Conservation (phyloP, 441 rosid species). For the Corymbia calophylla region DNA sequence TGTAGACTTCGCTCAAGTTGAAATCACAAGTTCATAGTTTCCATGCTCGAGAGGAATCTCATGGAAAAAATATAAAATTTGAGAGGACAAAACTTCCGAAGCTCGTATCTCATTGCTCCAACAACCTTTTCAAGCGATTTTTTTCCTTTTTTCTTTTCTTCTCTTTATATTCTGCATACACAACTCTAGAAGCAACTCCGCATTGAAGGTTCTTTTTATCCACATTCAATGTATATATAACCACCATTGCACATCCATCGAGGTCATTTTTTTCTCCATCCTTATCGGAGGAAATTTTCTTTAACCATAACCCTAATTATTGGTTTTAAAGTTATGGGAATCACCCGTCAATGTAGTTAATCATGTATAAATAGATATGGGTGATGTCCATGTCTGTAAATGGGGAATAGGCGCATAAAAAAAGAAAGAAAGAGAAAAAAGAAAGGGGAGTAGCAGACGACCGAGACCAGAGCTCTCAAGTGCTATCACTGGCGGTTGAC, state of each 20-base stretch:
- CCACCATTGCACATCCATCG: neutral
- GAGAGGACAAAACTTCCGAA: neutral
- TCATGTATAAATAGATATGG: too few species aligned
- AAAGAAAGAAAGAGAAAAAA: neutral
- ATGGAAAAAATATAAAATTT: neutral
- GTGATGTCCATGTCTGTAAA: neutral
- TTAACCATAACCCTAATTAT: too few species aligned
- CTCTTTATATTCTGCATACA: neutral
- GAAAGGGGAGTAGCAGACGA: neutral
- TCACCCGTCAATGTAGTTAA: too few species aligned
- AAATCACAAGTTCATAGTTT: neutral
- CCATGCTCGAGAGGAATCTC: neutral
- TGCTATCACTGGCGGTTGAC: neutral
- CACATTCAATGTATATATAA: neutral
- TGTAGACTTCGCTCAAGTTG: neutral
- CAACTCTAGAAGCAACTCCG: neutral
- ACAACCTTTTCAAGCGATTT: neutral
- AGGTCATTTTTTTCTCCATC: neutral
- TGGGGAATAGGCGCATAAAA: neutral
- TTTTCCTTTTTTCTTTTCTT: neutral
- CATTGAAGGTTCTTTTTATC: neutral
- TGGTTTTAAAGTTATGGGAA: too few species aligned
- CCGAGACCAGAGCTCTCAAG: neutral
- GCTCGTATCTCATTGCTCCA: neutral
- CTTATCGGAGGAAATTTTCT: neutral